Conservation (phyloP, 2,329 filamentous ascomycete genomes). For the Trichoderma sp. region DNA sequence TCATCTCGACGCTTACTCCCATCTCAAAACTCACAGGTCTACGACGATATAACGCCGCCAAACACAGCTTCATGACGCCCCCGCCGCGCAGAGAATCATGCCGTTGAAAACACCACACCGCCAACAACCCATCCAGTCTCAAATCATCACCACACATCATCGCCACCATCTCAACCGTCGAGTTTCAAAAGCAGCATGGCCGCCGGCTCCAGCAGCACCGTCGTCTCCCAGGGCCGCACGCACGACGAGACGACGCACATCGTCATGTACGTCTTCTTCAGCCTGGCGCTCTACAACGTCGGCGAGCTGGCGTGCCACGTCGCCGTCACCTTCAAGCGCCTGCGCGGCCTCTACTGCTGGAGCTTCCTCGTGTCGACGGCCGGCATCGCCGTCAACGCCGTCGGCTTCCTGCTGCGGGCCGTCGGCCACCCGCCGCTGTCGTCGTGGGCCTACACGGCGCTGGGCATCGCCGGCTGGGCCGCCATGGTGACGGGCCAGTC, state of each 20-base stretch:
- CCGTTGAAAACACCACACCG: constrained; percentile 12
- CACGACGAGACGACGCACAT: constrained; percentile 16
- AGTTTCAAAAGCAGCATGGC: constrained; percentile 4
- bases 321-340: constrained; percentile 49
- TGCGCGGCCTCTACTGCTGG: constrained; percentile 44
- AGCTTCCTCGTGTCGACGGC: constrained; percentile 41
- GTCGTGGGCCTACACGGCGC: constrained; percentile 21
- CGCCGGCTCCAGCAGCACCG: neutral
- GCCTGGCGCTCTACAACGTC: constrained; percentile 29
- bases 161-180: neutral
- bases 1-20: too few relatives aligned
- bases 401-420: constrained; percentile 19
- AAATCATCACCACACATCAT: neutral
- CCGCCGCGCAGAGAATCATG: constrained; percentile 14
- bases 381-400: constrained; percentile 42
- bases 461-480: constrained; percentile 35
- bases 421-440: constrained; percentile 34
- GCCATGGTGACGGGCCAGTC: constrained; percentile 62
- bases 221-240: constrained; percentile 12
- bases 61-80: too few relatives aligned
- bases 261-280: constrained; percentile 29
- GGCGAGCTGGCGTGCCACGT: constrained; percentile 44
- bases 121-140: too few relatives aligned
- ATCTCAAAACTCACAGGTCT: too few relatives aligned
- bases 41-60: too few relatives aligned